phyloP scores from a whole-genome alignment of 192 early-diverging fungal species.

The Umbelopsis vinacea region DNA sequence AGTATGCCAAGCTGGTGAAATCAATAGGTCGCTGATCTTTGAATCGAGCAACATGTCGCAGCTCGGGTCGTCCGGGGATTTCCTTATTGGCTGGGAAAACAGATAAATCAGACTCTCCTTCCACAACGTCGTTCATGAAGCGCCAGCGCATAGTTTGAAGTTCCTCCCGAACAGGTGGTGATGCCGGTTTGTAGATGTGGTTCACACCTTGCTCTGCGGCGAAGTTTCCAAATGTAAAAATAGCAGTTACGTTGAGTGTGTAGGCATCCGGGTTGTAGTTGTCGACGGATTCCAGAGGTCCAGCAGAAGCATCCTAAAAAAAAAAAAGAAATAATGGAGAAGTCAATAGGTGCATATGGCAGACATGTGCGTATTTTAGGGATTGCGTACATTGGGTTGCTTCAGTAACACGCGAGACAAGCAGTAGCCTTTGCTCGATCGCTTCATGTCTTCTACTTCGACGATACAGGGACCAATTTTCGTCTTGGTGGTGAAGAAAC shows the following conservation, averaged over 20 bases:
- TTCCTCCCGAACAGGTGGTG: constrained; percentile 10
- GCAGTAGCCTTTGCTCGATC: constrained; percentile 33
- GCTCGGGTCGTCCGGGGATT: constrained; percentile 23
- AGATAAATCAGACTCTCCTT: constrained; percentile 4
- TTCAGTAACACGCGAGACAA: constrained; percentile 21
- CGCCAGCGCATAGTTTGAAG: background rate
- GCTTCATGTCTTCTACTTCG: constrained; percentile 35
- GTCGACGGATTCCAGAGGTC: background rate
- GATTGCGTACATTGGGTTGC: constrained; percentile 27
- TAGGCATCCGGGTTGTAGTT: constrained; percentile 27
- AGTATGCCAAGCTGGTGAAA: constrained; percentile 30
- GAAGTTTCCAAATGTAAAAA: constrained; percentile 39
- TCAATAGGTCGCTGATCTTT: constrained; percentile 27
- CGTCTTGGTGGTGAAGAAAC: constrained; percentile 37
- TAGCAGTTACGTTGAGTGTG: background rate
- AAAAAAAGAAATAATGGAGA: no score
- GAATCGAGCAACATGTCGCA: constrained; percentile 23
- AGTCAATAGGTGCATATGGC: no score
- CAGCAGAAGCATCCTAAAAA: background rate
- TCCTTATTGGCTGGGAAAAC: background rate
- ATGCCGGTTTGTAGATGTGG: background rate
- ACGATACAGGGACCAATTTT: constrained; percentile 14
- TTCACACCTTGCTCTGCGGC: constrained; percentile 32
- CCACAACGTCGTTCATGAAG: constrained; percentile 20
- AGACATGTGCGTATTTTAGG: background rate